A percentile compares a stretch with the other conserved stretches of the same genome.
Evolutionary conservation across 2,329 filamentous ascomycete species (phyloP).

Genomic region (Fusarium verrucosum): DNA sequence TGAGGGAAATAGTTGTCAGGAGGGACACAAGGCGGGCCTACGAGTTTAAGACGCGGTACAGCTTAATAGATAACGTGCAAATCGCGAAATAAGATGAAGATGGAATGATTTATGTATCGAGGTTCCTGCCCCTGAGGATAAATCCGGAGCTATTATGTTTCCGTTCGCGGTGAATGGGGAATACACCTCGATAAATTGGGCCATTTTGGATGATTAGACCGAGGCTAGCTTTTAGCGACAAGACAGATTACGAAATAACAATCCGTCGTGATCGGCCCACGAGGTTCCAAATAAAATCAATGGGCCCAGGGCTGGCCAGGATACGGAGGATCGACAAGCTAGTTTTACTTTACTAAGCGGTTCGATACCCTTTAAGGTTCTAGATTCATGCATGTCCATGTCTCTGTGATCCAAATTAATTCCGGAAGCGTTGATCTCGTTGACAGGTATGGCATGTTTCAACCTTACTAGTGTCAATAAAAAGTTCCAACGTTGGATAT

Average conservation of each 20-base stretch:
- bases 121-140: not conserved
- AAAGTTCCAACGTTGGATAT: no score
- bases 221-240: constrained; percentile 4
- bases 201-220: not conserved
- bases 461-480: no score
- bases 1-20: no score
- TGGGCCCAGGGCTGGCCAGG: not conserved
- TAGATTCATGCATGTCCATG: not conserved
- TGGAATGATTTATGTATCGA: not conserved
- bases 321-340: not conserved
- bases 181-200: constrained; percentile 9
- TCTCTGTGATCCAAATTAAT: not conserved
- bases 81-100: not conserved
- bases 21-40: accelerated
- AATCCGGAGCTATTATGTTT: not conserved
- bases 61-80: not conserved
- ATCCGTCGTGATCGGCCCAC: not conserved
- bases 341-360: not conserved
- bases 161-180: constrained; percentile 18
- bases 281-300: no score
- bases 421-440: not conserved
- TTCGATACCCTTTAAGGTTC: not conserved
- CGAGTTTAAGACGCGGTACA: not conserved
- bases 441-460: not conserved
- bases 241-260: not conserved